Base-by-base conservation (phyloP, 75 land plant genomes). In the Larix kaempferi region DNA sequence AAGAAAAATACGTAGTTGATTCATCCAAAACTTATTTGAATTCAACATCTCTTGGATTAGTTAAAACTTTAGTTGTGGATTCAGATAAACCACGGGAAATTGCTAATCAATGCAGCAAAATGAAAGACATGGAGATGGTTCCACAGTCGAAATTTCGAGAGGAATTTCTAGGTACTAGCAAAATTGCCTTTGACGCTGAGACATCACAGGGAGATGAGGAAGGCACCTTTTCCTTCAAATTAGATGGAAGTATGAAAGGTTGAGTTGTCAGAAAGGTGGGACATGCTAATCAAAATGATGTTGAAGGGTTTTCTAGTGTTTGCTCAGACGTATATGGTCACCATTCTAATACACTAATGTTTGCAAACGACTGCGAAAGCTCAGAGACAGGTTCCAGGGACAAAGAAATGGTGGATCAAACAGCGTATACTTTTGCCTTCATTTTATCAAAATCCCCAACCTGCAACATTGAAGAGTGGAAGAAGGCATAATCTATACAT, bases 351-450 rank as follows among this genome's bases (percentile, higher is more conserved):
- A 44, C 49, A 67, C 11, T 69, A 37, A 41, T 39, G 52, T 69
- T 69, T 41, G 23, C 23, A 39, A 69, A 69, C 41, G 23, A 69
- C n/a, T 41, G 52, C 41, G 49, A 69, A 69, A 44, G 2, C 41
- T 69, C 72, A 35, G 52, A 22, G 19, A 11, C 44, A 69, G 25
- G 52, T 69, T 5, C 22, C 11, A 37, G 25, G 13, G 25, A 69
- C 21, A 23, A 69, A 39, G 72, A 69, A 69, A 69, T 69, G 72
- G 52, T 69, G 49, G 72, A 69, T 41, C 72, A 69, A 69, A 41
- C 72, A 69, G 13, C 52, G 41, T n/a, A 22, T 69, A 44, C 25
- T 41, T 69, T 69, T 69, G 22, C 72, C 3, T 69, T 69, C 39
- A 41, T 69, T 41, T 23, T 69, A 37, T 67, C 72, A 2, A 37